Percentiles rank a stretch among this genome's conserved stretches.
Conservation (phyloP, 495 filamentous ascomycete species). For the Penicillium salamii region DNA sequence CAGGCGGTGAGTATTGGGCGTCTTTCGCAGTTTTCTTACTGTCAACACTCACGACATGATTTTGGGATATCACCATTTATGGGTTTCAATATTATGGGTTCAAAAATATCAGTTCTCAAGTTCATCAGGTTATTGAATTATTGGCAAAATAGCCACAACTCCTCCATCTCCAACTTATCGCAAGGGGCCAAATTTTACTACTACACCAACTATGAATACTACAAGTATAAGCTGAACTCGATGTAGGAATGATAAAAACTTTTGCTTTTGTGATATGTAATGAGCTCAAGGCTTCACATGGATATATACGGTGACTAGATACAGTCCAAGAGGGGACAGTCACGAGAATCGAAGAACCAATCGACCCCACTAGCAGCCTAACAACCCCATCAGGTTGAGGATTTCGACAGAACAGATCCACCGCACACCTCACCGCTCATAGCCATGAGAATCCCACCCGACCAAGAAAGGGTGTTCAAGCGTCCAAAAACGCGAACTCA, state of each 20-base stretch:
- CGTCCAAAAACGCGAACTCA: constrained; percentile 40
- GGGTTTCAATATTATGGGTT: too few species aligned
- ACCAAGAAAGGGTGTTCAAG: constrained; percentile 39
- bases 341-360: constrained; percentile 8
- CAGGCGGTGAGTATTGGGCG: constrained; percentile 16
- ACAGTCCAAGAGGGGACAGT: constrained; percentile 3
- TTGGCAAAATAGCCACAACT: too few species aligned
- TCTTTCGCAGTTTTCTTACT: neutral
- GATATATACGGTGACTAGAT: neutral
- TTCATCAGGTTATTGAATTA: too few species aligned
- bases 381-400: neutral
- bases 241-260: neutral
- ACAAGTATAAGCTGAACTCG: neutral
- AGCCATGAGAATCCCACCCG: constrained; percentile 1
- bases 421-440: neutral
- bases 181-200: too few species aligned
- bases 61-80: too few species aligned
- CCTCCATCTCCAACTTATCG: too few species aligned
- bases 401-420: constrained; percentile 6
- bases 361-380: constrained; percentile 1
- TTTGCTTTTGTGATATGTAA: neutral
- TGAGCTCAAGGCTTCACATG: constrained; percentile 9
- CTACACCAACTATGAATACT: too few species aligned
- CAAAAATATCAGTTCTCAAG: too few species aligned
- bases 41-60: too few species aligned